Evolutionary conservation across 805 yeast species (phyloP).

Genomic region (Cephaloascus fragrans): DNA sequence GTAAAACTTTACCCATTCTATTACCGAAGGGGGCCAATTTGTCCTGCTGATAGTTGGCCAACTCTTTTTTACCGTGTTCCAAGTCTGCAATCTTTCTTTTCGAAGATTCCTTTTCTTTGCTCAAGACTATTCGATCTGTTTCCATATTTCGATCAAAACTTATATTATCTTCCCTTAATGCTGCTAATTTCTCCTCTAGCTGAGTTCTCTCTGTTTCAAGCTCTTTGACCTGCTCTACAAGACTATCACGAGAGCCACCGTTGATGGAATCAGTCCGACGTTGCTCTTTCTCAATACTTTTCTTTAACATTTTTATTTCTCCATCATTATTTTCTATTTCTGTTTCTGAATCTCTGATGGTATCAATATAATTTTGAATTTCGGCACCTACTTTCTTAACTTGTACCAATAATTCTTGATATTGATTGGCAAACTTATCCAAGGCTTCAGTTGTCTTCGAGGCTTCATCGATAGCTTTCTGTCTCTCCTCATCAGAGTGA

Average conservation of each 20-base stretch:
- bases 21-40: slow-evolving; percentile 43
- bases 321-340: not conserved
- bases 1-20: slow-evolving; percentile 29
- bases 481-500: not conserved
- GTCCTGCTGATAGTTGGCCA: slow-evolving; percentile 11
- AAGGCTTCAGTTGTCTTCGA: slow-evolving; percentile 1
- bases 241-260: slow-evolving; percentile 32
- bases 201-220: not conserved
- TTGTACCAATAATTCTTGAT: not conserved
- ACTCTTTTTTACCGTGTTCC: slow-evolving; percentile 9
- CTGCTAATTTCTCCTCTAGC: not conserved
- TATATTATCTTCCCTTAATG: not conserved
- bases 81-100: slow-evolving; percentile 12
- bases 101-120: slow-evolving; percentile 7
- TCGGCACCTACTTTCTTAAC: not conserved
- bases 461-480: slow-evolving; percentile 3
- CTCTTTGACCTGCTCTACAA: slow-evolving; percentile 8
- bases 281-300: slow-evolving; percentile 16
- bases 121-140: not conserved
- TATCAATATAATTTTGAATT: not conserved
- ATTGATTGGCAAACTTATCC: slow-evolving; percentile 1
- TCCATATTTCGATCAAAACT: not conserved
- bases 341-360: not conserved
- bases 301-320: slow-evolving; percentile 2
- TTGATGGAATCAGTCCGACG: slow-evolving; percentile 25